A percentile compares a stretch with the other conserved stretches of the same genome.
Evolutionary conservation across 345 rosid genomes (phyloP).

Genomic region (Kernera saxatilis): DNA sequence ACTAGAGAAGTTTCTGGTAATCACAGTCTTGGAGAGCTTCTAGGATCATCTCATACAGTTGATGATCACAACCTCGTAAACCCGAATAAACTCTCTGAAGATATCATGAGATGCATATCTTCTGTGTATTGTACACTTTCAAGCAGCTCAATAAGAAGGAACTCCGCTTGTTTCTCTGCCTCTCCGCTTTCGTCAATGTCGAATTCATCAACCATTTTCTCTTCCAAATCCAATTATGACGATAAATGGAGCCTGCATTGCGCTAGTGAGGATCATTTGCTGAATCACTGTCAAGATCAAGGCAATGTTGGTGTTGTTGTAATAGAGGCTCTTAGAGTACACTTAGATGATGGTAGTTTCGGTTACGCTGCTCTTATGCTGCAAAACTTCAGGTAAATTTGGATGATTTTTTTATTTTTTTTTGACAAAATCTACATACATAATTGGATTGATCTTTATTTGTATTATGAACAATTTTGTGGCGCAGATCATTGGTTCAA

Average conservation of each 20-base stretch:
- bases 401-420: neutral
- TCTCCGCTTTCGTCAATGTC: conserved; percentile 71
- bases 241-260: conserved; percentile 58
- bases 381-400: conserved; percentile 62
- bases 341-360: conserved; percentile 54
- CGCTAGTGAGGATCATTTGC: conserved; percentile 38
- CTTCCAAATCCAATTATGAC: conserved; percentile 47
- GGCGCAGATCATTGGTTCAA: conserved; percentile 56
- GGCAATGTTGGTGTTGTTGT: conserved; percentile 41
- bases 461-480: neutral
- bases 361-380: conserved; percentile 55
- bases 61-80: conserved; percentile 22
- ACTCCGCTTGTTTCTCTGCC: conserved; percentile 33
- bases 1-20: conserved; percentile 40
- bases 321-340: conserved; percentile 52
- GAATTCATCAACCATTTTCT: conserved; percentile 60
- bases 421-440: neutral
- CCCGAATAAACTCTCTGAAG: conserved; percentile 69
- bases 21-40: conserved; percentile 73
- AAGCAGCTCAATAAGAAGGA: conserved; percentile 22
- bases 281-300: conserved; percentile 39
- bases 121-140: conserved; percentile 74
- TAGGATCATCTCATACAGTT: conserved; percentile 40
- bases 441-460: neutral
- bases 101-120: conserved; percentile 73